Evolutionary conservation across 257 asterid genomes (phyloP).

Genomic region (Ilex aquifolium): DNA sequence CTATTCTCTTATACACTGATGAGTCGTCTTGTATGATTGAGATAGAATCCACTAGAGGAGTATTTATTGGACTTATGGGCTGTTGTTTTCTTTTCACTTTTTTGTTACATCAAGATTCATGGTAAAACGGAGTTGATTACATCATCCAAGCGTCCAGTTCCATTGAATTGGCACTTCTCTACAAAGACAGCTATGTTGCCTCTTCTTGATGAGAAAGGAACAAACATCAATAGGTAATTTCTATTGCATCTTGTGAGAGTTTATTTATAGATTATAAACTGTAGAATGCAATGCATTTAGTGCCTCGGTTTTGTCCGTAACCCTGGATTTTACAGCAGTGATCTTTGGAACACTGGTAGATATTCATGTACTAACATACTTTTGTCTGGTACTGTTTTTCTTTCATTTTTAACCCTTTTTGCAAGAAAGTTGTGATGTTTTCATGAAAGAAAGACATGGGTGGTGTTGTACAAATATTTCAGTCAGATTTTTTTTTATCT

Average conservation of each 20-base stretch:
- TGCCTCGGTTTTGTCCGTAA: no score
- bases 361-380: no score
- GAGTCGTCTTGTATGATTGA: background rate
- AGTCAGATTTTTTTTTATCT: no score
- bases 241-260: background rate
- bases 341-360: no score
- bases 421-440: no score
- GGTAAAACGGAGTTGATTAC: constrained; percentile 95
- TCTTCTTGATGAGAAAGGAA: constrained; percentile 93
- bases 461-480: no score
- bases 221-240: constrained; percentile 82
- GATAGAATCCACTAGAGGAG: constrained; percentile 1
- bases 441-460: no score
- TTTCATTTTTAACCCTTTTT: no score
- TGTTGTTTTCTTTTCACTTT: constrained; percentile 16
- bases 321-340: no score
- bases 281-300: no score
- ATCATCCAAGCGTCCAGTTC: constrained; percentile 93
- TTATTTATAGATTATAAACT: no score
- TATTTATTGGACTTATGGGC: constrained; percentile 1
- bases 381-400: no score
- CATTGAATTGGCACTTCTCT: constrained; percentile 93
- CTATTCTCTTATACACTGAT: background rate
- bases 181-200: constrained; percentile 73
- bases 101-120: constrained; percentile 62